Base-by-base conservation (phyloP, 345 rosid genomes). In the Pistacia vera region DNA sequence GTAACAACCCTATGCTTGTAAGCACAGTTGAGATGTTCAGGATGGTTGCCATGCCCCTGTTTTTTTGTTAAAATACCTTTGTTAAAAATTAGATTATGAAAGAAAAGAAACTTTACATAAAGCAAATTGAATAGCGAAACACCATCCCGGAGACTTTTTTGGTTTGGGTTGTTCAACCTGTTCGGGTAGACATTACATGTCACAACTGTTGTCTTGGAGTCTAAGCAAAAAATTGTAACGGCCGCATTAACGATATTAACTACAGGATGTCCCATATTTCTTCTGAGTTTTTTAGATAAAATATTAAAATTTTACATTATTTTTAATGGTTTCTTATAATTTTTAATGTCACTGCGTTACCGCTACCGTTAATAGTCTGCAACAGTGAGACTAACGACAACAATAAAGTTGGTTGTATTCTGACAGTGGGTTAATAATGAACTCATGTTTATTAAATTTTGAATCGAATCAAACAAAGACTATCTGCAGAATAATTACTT, bases 11-110 rank as follows among this genome's bases (percentile, higher is more conserved):
- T 20, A 94, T 86, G 77, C 96, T 94, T 14, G 81, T 88, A 57
- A 94, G 76, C 57, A 91, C 93, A 4, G 94, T 90, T 17, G 97
- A 94, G 76, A 94, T 87, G 70, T 94, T 94, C 85, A 92, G 3
- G 98, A 94, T 38, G 97, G 97, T 75, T 92, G 97, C 98, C 96
- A 90, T 20, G 95, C 92, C 35, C 98, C 96, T 96, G 92, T 85
- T 70, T 73, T 63, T 55, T 10, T 73, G 25, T 33, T 65, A 7
- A 83, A 76, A 48, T 12, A 16, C 11, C 77, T 59, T 60, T n/a
- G n/a, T 55, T 80, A 66, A 79, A 35, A 55, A 30, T 68, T 74
- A 56, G 28, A 63, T 17, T 20, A 35, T 30, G 51, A 65, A 12
- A 57, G 38, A 51, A 62, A 63, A 7, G 46, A 4, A 65, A 48